Evolutionary conservation across 768 basidiomycete genomes (phyloP), one percentile per base, ranked within the genome.

Genomic region (Brasilioporus rufonigricans): DNA sequence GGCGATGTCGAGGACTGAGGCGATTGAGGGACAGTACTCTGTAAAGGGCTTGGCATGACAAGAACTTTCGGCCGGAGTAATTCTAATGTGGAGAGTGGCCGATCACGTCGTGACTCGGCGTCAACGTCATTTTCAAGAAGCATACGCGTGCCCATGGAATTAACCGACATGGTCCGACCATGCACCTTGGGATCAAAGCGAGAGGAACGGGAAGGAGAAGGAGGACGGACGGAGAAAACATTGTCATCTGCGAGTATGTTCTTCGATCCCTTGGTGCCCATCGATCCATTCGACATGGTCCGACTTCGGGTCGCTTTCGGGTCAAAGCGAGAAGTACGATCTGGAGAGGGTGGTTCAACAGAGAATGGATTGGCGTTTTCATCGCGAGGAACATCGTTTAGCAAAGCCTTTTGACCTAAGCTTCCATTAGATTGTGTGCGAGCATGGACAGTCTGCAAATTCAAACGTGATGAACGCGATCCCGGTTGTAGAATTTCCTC

Each of bases 1-100:
- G 76, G 62, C 38, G 67, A 71, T 4, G 64, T 65, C 39, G 62
- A 59, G 16, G 76, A 55, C 41, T 74, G 64, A 33, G 74, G 67
- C 18, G 76, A 59, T 21, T 71, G 58, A 26, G 70, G 62, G 18
- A 74, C 64, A 18, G 71, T 63, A 48, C 77, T 73, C 62, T 94
- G 89, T 35, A 96, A 74, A 2, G 92, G 91, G 57, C 87, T 89
- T 11, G 94, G 94, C 94, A 97, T 96, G 57, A 97, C 84, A 43
- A 97, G 84, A n/a, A 93, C 80, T 69, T 93, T 93, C 1, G 94
- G 94, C 21, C 93, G 80, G 61, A 96, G 77, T 41, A 96, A 76
- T 31, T 93, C 90, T 53, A 87, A 60, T 13, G 88, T 87, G 11
- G 90, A 91, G 63, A 83, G 85, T 19, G 78, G 83, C 35, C 84